These are phyloP conservation scores for Choiromyces venosus DNA, from an alignment of 495 filamentous ascomycete genomes.

Conservation along the genomic window DNA sequence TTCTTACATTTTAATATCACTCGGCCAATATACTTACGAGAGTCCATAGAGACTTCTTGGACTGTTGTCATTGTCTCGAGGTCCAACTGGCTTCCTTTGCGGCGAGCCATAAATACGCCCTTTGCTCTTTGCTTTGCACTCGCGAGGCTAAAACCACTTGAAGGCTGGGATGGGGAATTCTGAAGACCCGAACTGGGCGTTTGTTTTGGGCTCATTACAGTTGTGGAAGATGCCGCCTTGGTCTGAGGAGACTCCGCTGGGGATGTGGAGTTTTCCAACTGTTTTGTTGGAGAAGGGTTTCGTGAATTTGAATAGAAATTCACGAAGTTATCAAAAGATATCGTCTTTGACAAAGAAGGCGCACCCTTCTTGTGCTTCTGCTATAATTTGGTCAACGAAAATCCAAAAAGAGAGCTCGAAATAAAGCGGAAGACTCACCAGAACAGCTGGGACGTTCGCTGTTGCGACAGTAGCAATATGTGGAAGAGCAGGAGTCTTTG, in stretches of 20 bases:
- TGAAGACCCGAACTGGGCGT: slow-evolving; percentile 9
- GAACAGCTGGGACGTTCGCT: slow-evolving; percentile 7
- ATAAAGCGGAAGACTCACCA: slow-evolving; percentile 12
- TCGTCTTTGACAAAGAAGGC: slow-evolving; percentile 20
- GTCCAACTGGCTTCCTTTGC: slow-evolving; percentile 61
- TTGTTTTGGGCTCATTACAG: slow-evolving; percentile 7
- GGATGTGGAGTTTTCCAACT: slow-evolving; percentile 18
- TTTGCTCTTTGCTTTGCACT: slow-evolving; percentile 37
- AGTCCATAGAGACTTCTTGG: slow-evolving; percentile 63
- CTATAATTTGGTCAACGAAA: slow-evolving; percentile 11
- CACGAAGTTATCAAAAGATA: slow-evolving; percentile 30
- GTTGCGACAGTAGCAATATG: slow-evolving; percentile 17
- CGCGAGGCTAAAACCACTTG: slow-evolving; percentile 13
- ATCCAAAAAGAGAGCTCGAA: slow-evolving; percentile 6
- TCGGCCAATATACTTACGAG: slow-evolving; percentile 53
- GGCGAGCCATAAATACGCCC: slow-evolving; percentile 42
- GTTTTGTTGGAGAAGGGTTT: slow-evolving; percentile 30
- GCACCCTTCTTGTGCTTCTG: slow-evolving; percentile 28
- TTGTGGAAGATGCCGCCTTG: slow-evolving; percentile 7
- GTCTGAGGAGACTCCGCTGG: slow-evolving; percentile 18
- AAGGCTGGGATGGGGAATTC: slow-evolving; percentile 15
- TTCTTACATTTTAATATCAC: neutral
- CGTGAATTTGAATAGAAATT: slow-evolving; percentile 31
- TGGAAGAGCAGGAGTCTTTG: slow-evolving; percentile 24
- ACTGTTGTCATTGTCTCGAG: slow-evolving; percentile 63